Base-by-base conservation (phyloP, 345 rosid species). In the Sisymbrium altissimum region DNA sequence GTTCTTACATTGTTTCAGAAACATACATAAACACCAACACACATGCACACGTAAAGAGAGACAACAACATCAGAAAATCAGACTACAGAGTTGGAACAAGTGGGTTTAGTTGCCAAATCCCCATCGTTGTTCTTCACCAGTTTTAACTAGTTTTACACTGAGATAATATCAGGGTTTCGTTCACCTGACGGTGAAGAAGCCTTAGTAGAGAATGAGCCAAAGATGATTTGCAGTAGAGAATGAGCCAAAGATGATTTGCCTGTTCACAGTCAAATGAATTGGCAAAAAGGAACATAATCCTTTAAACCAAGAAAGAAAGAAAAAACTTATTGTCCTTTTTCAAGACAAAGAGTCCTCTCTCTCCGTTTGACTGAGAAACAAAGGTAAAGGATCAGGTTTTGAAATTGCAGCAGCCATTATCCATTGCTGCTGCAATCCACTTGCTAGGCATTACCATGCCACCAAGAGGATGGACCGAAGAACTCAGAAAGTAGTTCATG, bases 241-340 rank as follows among this genome's bases (percentile, higher is more conserved):
- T 77, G 70, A 81, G 84, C 84, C 85, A 95, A 95, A 97, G 90
- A 95, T 90, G 99, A 92, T 46, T 92, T 92, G 99, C 99, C 99
- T 83, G 80, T 76, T 56, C 76, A 55, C 87, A 87, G 83, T 85
- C 93, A 80, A 84, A 81, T 65, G 65, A 81, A 9, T 60, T 59
- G 30, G 85, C 70, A 10, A 54, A 55, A 56, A 70, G 65, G 78
- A 59, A 18, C 38, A 35, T 35, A 76, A 70, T 48, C 41, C 29
- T 36, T 23, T 30, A 3, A 29, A 35, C 79, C 61, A 65, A 56
- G 66, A 39, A 64, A 4, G 6, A 30, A 15, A 40, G 6, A 10
- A 6, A 49, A 62, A 57, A 39, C 69, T 40, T 77, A 64, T 18
- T 32, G 17, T 56, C 68, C 46, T 57, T 66, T 57, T 33, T 6